These are phyloP conservation scores for Myriosclerotinia scirpicola DNA, from an alignment of 2,329 filamentous ascomycete species.

Conservation along the genomic window DNA sequence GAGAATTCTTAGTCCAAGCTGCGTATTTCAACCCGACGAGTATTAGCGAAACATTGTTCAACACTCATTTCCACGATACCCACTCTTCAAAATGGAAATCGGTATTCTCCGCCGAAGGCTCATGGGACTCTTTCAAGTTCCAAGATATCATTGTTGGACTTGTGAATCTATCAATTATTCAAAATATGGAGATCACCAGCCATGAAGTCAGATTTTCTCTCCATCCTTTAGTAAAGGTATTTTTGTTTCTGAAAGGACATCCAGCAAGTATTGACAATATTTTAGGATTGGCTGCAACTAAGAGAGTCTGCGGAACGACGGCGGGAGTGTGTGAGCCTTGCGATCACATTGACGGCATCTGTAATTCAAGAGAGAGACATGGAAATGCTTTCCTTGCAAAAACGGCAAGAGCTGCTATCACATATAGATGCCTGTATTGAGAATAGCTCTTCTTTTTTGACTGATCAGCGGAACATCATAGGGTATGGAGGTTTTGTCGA, in stretches of 20 bases:
- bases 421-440: slow-evolving; percentile 20
- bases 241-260: slow-evolving; percentile 8
- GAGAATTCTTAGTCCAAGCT: slow-evolving; percentile 30
- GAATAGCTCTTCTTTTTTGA: slow-evolving; percentile 10
- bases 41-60: slow-evolving; percentile 22
- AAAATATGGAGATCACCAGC: slow-evolving; percentile 22
- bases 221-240: slow-evolving; percentile 32
- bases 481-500: slow-evolving; percentile 21
- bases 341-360: neutral
- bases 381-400: slow-evolving; percentile 14
- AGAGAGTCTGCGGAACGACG: neutral
- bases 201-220: slow-evolving; percentile 28
- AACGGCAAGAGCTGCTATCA: slow-evolving; percentile 9
- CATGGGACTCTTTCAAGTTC: slow-evolving; percentile 31
- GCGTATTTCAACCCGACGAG: slow-evolving; percentile 30
- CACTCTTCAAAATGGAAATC: slow-evolving; percentile 7
- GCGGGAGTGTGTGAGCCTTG: neutral
- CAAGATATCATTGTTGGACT: slow-evolving; percentile 29
- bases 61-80: neutral
- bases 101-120: slow-evolving; percentile 9
- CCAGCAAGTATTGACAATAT: slow-evolving; percentile 8
- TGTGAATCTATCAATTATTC: slow-evolving; percentile 31
- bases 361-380: slow-evolving; percentile 4
- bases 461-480: slow-evolving; percentile 10
- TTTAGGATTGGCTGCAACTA: slow-evolving; percentile 15